A percentile compares a stretch with the other conserved stretches of the same genome.
These are phyloP conservation scores for Lachnellula arida DNA, from an alignment of 2,329 filamentous ascomycete genomes.

Conservation along the genomic window DNA sequence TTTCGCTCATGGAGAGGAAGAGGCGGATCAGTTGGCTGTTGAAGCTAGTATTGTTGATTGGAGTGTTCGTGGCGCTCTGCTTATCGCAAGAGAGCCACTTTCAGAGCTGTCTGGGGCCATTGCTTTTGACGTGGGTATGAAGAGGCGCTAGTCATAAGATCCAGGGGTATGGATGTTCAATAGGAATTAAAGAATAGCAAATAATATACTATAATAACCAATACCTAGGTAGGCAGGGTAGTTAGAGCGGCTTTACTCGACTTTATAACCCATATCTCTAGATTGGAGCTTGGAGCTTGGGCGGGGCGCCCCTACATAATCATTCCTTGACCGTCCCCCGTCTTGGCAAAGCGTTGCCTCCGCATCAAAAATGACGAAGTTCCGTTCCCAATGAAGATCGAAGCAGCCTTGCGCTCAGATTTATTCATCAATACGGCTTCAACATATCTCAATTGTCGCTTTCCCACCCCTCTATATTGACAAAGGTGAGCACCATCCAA, in stretches of 20 bases:
- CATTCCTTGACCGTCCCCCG: neutral
- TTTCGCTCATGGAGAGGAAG: too few species aligned
- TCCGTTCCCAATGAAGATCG: neutral
- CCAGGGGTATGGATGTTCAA: too few species aligned
- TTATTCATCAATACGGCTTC: neutral
- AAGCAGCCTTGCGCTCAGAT: neutral
- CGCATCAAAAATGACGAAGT: neutral
- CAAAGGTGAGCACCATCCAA: neutral
- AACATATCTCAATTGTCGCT: neutral
- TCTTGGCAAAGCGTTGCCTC: neutral
- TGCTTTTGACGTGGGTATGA: too few species aligned
- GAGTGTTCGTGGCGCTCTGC: slow-evolving; percentile 1
- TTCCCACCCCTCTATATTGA: neutral
- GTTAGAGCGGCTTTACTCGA: too few species aligned
- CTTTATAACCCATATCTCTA: neutral
- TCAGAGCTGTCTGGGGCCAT: neutral
- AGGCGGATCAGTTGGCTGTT: neutral
- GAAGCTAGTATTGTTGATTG: neutral
- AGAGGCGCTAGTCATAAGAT: too few species aligned
- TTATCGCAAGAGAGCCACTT: neutral
- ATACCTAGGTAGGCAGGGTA: too few species aligned
- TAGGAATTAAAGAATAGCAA: too few species aligned
- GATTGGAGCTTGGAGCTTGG: too few species aligned
- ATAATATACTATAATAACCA: too few species aligned
- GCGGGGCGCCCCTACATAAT: too few species aligned